A percentile compares a stretch with the other conserved stretches of the same genome.
Conservation (phyloP, 768 basidiomycete species). For the Mycena vulgaris region DNA sequence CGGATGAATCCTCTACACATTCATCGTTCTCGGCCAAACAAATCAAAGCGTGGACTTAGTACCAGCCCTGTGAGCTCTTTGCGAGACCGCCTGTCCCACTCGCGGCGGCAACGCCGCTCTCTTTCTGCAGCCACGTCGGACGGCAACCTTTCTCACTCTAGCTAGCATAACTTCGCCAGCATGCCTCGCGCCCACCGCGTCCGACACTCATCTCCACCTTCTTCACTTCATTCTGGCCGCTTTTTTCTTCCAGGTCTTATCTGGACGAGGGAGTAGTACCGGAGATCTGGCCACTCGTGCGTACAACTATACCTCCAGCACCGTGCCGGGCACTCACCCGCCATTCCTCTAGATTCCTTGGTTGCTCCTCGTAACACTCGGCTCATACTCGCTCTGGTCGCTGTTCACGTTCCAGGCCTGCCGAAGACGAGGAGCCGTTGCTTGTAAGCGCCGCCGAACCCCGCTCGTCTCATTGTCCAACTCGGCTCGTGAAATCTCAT, state of each 20-base stretch:
- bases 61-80: slow-evolving; percentile 94
- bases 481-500: slow-evolving; percentile 69
- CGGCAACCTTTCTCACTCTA: neutral
- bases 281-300: slow-evolving; percentile 70
- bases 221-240: slow-evolving; percentile 65
- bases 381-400: slow-evolving; percentile 84
- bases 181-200: slow-evolving; percentile 79
- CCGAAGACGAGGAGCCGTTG: slow-evolving; percentile 81
- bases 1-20: slow-evolving; percentile 64
- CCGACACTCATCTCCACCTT: slow-evolving; percentile 59
- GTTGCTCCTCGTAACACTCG: slow-evolving; percentile 87
- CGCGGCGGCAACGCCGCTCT: slow-evolving; percentile 86
- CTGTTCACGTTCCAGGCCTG: slow-evolving; percentile 83
- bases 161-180: neutral
- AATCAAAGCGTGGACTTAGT: slow-evolving; percentile 13
- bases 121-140: neutral
- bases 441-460: slow-evolving; percentile 56
- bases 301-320: neutral
- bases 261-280: slow-evolving; percentile 60
- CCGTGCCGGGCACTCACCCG: neutral
- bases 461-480: slow-evolving; percentile 22
- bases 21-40: slow-evolving; percentile 11
- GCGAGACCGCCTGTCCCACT: slow-evolving; percentile 98
- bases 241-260: slow-evolving; percentile 70
- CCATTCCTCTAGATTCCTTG: slow-evolving; percentile 75